phyloP scores from a whole-genome alignment of 176 grass and related monocot species.

The Phragmites australis region DNA sequence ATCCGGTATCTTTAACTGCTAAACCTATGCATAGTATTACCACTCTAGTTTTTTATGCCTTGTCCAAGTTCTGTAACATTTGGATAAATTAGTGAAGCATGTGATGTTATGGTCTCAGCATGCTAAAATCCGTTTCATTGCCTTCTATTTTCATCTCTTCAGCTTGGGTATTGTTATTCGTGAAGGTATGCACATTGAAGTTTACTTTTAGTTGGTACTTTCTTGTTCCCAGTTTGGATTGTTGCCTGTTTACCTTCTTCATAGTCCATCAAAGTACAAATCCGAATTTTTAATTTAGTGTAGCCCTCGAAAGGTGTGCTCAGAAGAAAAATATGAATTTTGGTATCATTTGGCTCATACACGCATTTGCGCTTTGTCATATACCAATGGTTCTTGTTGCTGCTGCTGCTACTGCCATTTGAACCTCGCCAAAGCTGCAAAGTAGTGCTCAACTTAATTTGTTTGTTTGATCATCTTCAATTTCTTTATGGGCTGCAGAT shows the following conservation, averaged over 20 bases:
- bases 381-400: not conserved
- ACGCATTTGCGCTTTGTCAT: not conserved
- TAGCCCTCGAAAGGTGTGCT: not conserved
- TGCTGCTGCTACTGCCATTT: not conserved
- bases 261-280: not conserved
- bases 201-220: not conserved
- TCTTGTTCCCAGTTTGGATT: not conserved
- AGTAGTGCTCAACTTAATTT: not conserved
- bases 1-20: not conserved
- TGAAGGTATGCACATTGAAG: not conserved
- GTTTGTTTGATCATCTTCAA: not conserved
- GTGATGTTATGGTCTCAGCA: not conserved
- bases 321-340: too few species aligned
- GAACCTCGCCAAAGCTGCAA: not conserved
- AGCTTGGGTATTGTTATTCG: not conserved
- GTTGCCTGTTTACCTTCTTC: slow-evolving; percentile 7
- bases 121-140: not conserved
- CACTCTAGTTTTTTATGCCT: not conserved
- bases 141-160: not conserved
- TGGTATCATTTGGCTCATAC: too few species aligned
- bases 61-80: not conserved
- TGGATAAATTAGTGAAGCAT: not conserved
- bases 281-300: slow-evolving; percentile 5
- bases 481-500: slow-evolving; percentile 50
- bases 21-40: slow-evolving; percentile 16